Evolutionary conservation across 441 rosid genomes (phyloP), one percentile per base, ranked within the genome.

Genomic region (Corymbia citriodora): DNA sequence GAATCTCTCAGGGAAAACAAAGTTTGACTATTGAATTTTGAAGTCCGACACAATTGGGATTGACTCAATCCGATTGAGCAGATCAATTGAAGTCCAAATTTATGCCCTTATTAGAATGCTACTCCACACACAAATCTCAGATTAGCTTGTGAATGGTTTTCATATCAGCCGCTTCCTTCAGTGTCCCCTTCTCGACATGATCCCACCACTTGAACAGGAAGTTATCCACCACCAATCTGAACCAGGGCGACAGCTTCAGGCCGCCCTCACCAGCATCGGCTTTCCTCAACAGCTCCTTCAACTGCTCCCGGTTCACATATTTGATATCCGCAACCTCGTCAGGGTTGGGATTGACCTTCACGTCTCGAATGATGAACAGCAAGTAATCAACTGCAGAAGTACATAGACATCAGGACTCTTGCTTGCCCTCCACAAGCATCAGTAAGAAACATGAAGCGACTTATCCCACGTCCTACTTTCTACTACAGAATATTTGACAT

Each of bases 171-270:
- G 91, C 97, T 89, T 96, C 96, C 90, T 90, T 83, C 21, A 98
- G 95, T 25, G 95, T 95, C 87, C 98, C 98, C 86, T 94, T 94
- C 93, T 97, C 96, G 4, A 96, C 96, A 88, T 94, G 96, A 65
- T 98, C 99, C 99, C 99, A 98, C 99, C 99, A 97, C 88, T 95
- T 95, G 94, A 97, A 96, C 95, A 98, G 92, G 95, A 97, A 98
- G 92, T 97, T 97, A 89, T 97, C 98, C 55, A 96, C 98, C 21
- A 97, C 97, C n/a, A 98, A 94, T 91, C 99, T 96, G 93, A 97
- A 97, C 99, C 99, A 97, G 9, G 99, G 99, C 18, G 99, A 96
- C 89, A 98, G 92, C 93, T 96, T 96, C 94, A 98, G 89, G 40
- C 96, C 97, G 27, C 92, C 99, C 91, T 98, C 99, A 23, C 98